phyloP scores from a whole-genome alignment of 768 basidiomycete species.

The Kwoniella dejecticola region DNA sequence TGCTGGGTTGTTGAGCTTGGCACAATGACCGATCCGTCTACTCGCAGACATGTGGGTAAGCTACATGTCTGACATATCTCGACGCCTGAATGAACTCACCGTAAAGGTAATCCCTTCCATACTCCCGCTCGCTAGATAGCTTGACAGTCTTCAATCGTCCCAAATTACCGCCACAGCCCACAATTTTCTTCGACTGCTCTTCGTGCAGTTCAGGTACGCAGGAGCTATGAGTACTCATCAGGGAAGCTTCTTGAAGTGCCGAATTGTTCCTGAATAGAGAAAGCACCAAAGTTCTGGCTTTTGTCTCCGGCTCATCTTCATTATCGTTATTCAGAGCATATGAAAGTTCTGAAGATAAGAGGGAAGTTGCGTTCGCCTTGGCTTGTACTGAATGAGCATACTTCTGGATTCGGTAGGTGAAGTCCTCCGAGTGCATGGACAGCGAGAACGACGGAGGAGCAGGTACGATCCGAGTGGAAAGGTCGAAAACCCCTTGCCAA shows the following conservation, averaged over 20 bases:
- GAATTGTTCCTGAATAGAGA: constrained; percentile 36
- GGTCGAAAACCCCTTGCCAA: constrained; percentile 69
- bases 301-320: constrained; percentile 21
- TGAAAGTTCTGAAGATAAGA: constrained; percentile 36
- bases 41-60: neutral
- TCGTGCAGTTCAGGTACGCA: constrained; percentile 76
- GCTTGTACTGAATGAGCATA: constrained; percentile 43
- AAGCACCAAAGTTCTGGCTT: constrained; percentile 31
- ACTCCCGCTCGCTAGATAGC: constrained; percentile 69
- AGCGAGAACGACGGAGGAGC: constrained; percentile 61
- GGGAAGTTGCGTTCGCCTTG: constrained; percentile 39
- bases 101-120: constrained; percentile 79
- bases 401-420: constrained; percentile 28
- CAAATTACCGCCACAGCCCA: constrained; percentile 62
- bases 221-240: constrained; percentile 69
- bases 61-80: neutral
- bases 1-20: constrained; percentile 44
- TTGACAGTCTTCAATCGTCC: constrained; percentile 68
- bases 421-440: constrained; percentile 42
- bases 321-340: constrained; percentile 27
- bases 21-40: constrained; percentile 32
- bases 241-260: constrained; percentile 62
- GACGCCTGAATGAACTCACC: constrained; percentile 56
- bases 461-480: constrained; percentile 71
- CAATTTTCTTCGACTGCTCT: constrained; percentile 61